A percentile compares a stretch with the other conserved stretches of the same genome.
Conservation (phyloP, 495 filamentous ascomycete genomes). For the Parachaetomium inaequale region DNA sequence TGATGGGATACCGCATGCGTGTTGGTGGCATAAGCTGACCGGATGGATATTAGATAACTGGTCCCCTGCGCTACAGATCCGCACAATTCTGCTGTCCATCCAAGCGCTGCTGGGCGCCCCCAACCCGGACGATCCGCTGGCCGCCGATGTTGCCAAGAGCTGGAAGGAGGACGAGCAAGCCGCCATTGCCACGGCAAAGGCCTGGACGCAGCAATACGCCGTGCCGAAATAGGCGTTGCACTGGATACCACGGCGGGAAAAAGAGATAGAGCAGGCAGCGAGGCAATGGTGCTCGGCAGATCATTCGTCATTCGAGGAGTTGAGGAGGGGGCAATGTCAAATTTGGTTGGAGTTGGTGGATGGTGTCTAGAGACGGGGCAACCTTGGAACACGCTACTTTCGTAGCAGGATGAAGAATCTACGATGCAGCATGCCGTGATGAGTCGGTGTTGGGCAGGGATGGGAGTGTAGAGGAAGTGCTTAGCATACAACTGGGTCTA, state of each 20-base stretch:
- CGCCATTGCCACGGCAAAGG: slow-evolving; percentile 82
- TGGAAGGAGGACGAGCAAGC: slow-evolving; percentile 95
- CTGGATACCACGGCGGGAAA: background rate
- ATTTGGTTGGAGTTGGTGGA: slow-evolving; percentile 1
- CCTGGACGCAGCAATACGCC: slow-evolving; percentile 83
- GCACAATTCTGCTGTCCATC: slow-evolving; percentile 95
- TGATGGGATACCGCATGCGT: background rate
- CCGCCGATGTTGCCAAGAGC: slow-evolving; percentile 93
- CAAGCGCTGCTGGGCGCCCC: slow-evolving; percentile 94
- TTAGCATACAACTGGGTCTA: background rate
- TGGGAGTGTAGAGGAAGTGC: background rate
- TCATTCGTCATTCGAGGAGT: background rate
- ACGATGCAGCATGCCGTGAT: background rate
- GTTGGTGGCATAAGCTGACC: background rate
- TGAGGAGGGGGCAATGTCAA: background rate
- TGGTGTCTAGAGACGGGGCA: background rate
- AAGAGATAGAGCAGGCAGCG: background rate
- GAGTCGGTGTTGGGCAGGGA: background rate
- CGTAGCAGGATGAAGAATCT: background rate
- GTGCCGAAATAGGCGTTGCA: slow-evolving; percentile 21
- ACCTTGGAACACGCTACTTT: background rate
- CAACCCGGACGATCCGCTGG: slow-evolving; percentile 95
- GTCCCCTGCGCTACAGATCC: slow-evolving; percentile 96
- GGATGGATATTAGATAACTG: slow-evolving; percentile 71
- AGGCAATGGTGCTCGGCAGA: background rate